Evolutionary conservation across 768 basidiomycete species (phyloP).

Genomic region (Agaricus blazei): DNA sequence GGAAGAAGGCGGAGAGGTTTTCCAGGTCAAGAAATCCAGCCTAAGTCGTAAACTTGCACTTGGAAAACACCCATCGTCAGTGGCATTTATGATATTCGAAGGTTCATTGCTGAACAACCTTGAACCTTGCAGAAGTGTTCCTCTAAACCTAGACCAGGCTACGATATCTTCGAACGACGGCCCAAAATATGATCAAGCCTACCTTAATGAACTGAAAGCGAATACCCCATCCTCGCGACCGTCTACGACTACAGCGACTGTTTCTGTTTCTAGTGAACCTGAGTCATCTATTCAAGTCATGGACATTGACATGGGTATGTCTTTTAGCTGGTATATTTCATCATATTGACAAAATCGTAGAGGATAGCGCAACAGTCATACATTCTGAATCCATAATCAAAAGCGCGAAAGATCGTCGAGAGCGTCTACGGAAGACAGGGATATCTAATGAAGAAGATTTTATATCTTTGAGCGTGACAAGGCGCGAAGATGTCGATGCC

Average conservation of each 20-base stretch:
- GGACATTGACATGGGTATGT: constrained; percentile 23
- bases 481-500: constrained; percentile 43
- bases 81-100: constrained; percentile 10
- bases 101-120: not conserved
- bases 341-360: constrained; percentile 13
- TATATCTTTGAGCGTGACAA: constrained; percentile 71
- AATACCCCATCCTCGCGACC: constrained; percentile 60
- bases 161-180: constrained; percentile 47
- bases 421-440: constrained; percentile 51
- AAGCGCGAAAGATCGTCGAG: constrained; percentile 72
- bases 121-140: constrained; percentile 30
- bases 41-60: constrained; percentile 63
- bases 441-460: constrained; percentile 58
- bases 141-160: constrained; percentile 50
- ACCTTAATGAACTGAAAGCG: constrained; percentile 76
- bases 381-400: constrained; percentile 69
- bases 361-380: constrained; percentile 44
- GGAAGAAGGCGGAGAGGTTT: constrained; percentile 58
- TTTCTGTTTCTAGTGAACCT: constrained; percentile 44
- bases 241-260: constrained; percentile 32
- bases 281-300: constrained; percentile 24
- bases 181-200: constrained; percentile 66
- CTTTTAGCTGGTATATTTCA: not conserved
- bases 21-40: constrained; percentile 78
- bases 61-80: constrained; percentile 49